Evolutionary conservation across 2,329 filamentous ascomycete species (phyloP), one percentile per base, ranked within the genome.

Genomic region (Dothideomycetidae sp.): DNA sequence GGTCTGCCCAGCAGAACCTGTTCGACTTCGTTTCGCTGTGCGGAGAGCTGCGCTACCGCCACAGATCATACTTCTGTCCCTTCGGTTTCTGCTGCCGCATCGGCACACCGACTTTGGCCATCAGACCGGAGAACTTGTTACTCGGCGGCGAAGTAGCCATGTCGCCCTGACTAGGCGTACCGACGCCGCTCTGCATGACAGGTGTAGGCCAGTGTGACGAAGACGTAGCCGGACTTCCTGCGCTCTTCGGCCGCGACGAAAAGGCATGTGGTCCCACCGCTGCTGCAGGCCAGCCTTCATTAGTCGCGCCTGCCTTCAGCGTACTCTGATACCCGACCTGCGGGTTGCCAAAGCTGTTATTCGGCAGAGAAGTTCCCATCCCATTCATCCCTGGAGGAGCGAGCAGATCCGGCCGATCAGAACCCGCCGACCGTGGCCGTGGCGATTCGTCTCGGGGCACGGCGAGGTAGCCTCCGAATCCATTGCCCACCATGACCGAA

Each of bases 401-500:
- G 13, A 33, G 26, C 7, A 31, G 37, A 21, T 19, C 37, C 15
- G 17, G 26, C 29, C 36, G 26, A 18, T 39, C 36, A 11, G 28
- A 31, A 5, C 35, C 39, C 12, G 42, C 42, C 4, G 50, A 54
- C 36, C 46, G 47, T 3, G 53, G 54, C 35, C 53, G 39, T 3
- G 53, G 52, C 9, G 46, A 53, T 34, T 67, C 65, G 9, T 70
- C 67, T 13, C 57, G 57, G 1, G 75, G 75, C n/a, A 79, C 66
- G 12, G 74, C 72, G 12, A 79, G 54, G 54, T 74, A 78, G 0
- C 75, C 75, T 17, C 75, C 75, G 43, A 75, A 75, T 2, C 75
- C 75, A 50, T 78, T 78, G 0, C 73, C 73, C 0, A 79, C 73
- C n/a, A 78, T 63, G 5, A 78, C 63, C 46, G 67, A 73, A 55